Evolutionary conservation across 2,329 filamentous ascomycete species (phyloP), one percentile per base, ranked within the genome.

Genomic region (Phoma sp.): DNA sequence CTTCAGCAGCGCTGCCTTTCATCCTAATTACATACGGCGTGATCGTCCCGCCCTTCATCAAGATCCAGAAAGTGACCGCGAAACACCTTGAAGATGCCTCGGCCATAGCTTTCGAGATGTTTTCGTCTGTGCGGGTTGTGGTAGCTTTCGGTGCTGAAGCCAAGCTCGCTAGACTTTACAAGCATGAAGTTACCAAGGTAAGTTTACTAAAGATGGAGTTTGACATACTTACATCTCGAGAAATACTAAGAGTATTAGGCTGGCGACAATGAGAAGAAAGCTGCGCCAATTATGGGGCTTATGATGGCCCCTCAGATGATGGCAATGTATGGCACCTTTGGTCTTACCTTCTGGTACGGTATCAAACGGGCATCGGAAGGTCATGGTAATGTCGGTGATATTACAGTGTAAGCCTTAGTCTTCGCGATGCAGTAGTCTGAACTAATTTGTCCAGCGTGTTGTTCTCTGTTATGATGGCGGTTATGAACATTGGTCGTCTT

Each of bases 1-100:
- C 80, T 0, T 81, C 78, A 30, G 75, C 79, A 0, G 72, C 77
- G 0, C 64, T 85, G 3, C 65, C 73, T 5, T 72, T 75, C 48
- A 75, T 75, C 32, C 34, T 76, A 18, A 56, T 76, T 12, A 50
- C 68, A 0, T 74, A 74, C 33, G 65, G 68, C 0, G 9, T 53
- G 0, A 50, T 74, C 4, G 32, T 75, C 1, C 71, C 72, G 2
- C 65, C 73, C 5, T 70, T 69, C 45, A 64, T 74, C 36, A 69
- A 60, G 20, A 66, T 71, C 18, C 64, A 74, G 53, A 75, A 73
- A 33, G 46, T 64, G 11, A 71, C 70, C 2, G 66, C 73, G 39
- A 61, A 65, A 20, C 49, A 61, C 7, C 64, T 69, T 14, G 73
- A 73, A 21, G 56, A 74, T 54, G 74, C 74, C 2, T 74, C 74